A percentile compares a stretch with the other conserved stretches of the same genome.
Conservation (phyloP, 2,329 filamentous ascomycete genomes). For the Lasiodiplodia sp. region DNA sequence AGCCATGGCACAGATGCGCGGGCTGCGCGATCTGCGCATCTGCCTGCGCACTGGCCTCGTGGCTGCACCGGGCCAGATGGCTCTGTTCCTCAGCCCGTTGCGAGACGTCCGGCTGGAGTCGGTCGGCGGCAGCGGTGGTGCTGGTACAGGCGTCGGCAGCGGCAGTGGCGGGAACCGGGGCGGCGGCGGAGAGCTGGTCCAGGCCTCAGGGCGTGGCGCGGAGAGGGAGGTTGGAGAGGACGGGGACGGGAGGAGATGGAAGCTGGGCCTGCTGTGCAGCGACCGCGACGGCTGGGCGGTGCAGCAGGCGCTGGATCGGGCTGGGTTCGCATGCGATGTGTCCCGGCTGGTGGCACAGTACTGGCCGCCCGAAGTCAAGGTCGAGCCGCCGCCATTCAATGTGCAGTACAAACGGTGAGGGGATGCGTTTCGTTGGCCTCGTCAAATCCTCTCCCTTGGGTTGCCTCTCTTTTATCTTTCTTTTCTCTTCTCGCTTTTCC, state of each 20-base stretch:
- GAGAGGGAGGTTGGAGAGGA: neutral
- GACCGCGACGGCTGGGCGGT: conserved; percentile 11
- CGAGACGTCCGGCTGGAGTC: neutral
- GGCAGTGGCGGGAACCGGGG: neutral
- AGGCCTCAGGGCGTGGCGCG: neutral
- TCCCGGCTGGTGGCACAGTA: conserved; percentile 18
- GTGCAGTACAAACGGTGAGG: conserved; percentile 16
- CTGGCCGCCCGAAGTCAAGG: neutral
- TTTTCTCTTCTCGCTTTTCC: neutral
- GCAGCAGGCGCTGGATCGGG: conserved; percentile 19
- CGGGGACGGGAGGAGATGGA: neutral
- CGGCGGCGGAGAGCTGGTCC: conserved; percentile 6
- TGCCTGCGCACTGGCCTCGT: conserved; percentile 15
- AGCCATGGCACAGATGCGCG: conserved; percentile 6
- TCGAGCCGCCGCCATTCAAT: conserved; percentile 14
- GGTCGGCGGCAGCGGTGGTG: neutral
- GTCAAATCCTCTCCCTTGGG: neutral
- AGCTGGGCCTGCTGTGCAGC: conserved; percentile 4
- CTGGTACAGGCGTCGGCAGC: neutral
- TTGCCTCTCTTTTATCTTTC: neutral
- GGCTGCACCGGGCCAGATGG: conserved; percentile 6
- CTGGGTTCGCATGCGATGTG: conserved; percentile 19
- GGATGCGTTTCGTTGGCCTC: neutral
- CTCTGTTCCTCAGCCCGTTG: conserved; percentile 13
- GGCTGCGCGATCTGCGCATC: conserved; percentile 13